Percentiles rank a stretch among this genome's conserved stretches.
Evolutionary conservation across 805 yeast species (phyloP).

Genomic region (Priceomyces medius): DNA sequence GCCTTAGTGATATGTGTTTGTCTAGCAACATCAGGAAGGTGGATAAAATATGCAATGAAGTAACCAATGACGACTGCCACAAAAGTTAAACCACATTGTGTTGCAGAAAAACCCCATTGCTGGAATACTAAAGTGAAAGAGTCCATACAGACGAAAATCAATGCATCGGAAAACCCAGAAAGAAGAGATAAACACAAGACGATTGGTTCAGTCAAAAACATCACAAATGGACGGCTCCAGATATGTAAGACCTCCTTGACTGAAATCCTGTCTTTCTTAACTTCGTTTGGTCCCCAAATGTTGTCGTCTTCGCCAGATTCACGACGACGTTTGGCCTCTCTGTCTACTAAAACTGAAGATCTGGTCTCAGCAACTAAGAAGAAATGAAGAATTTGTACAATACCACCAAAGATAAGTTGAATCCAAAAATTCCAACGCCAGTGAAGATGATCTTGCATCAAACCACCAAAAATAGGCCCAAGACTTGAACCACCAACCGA

Average conservation of each 20-base stretch:
- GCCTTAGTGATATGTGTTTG: conserved; percentile 22
- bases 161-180: conserved; percentile 42
- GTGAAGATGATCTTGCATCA: conserved; percentile 16
- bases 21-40: conserved; percentile 32
- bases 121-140: conserved; percentile 31
- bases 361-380: conserved; percentile 37
- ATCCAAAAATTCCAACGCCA: conserved; percentile 31
- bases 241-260: conserved; percentile 24
- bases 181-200: conserved; percentile 37
- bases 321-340: conserved; percentile 37
- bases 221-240: conserved; percentile 41
- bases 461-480: conserved; percentile 31
- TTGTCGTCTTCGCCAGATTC: conserved; percentile 29
- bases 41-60: conserved; percentile 32
- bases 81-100: conserved; percentile 29
- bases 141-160: conserved; percentile 40
- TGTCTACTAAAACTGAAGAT: conserved; percentile 30
- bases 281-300: conserved; percentile 36
- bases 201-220: conserved; percentile 39
- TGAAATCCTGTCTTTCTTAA: conserved; percentile 17
- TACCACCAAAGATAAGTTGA: conserved; percentile 36
- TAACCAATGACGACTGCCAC: conserved; percentile 35
- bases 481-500: conserved; percentile 31
- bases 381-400: conserved; percentile 31
- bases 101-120: conserved; percentile 35